A percentile compares a stretch with the other conserved stretches of the same genome.
phyloP scores from a whole-genome alignment of 192 early-diverging fungal genomes.

The Coemansia sp. region DNA sequence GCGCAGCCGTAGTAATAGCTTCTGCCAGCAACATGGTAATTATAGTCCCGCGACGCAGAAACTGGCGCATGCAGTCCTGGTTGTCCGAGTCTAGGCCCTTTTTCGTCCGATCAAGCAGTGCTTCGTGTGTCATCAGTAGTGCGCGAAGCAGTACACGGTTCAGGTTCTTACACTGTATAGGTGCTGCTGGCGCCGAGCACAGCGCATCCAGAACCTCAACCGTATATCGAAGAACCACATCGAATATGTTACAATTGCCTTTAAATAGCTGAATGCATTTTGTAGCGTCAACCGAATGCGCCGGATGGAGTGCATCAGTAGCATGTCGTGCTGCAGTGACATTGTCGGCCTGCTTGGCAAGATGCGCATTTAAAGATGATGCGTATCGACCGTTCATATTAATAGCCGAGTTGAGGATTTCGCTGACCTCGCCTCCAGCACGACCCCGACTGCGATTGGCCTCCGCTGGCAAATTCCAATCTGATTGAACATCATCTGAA shows the following conservation, averaged over 20 bases:
- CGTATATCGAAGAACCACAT: conserved; percentile 29
- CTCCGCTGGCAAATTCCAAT: neutral
- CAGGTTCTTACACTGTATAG: conserved; percentile 2
- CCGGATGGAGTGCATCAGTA: neutral
- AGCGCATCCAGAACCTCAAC: neutral
- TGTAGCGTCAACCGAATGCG: neutral
- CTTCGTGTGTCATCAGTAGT: conserved; percentile 16
- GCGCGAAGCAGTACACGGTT: conserved; percentile 9
- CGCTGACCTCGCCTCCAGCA: neutral
- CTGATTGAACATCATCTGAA: neutral
- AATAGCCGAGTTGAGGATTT: neutral
- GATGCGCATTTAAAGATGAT: neutral
- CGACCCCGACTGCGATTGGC: neutral
- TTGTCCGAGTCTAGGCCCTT: neutral
- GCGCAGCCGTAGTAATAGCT: neutral
- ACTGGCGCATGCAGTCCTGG: conserved; percentile 1
- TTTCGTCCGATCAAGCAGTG: conserved; percentile 17
- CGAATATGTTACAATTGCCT: conserved; percentile 25
- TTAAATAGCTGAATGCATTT: conserved; percentile 15
- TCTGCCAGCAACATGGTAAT: conserved; percentile 21
- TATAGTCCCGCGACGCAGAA: conserved; percentile 12
- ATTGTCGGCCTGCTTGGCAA: neutral
- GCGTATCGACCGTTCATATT: neutral
- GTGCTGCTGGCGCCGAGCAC: neutral
- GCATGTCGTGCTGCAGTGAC: neutral